A percentile compares a stretch with the other conserved stretches of the same genome.
phyloP scores from a whole-genome alignment of 768 basidiomycete genomes.

The Dictyophora rubrovolvata region DNA sequence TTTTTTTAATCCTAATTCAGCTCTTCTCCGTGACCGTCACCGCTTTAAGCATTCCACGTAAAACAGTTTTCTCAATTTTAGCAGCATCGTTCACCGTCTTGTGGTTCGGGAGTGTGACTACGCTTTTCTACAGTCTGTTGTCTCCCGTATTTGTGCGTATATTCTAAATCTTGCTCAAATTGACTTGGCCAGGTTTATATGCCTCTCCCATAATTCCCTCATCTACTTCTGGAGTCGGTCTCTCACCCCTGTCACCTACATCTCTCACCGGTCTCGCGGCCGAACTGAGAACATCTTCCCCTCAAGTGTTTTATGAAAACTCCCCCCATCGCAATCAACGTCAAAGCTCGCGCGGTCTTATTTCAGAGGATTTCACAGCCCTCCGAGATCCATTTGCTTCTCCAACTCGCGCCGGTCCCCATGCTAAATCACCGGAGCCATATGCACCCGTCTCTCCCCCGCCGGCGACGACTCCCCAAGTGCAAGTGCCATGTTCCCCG shows the following conservation, averaged over 20 bases:
- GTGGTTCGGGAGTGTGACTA: constrained; percentile 2
- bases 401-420: background rate
- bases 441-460: background rate
- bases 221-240: background rate
- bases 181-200: background rate
- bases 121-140: constrained; percentile 5
- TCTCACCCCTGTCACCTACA: background rate
- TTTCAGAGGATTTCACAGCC: constrained; percentile 9
- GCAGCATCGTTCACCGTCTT: constrained; percentile 1
- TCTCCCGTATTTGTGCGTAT: background rate
- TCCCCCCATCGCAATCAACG: background rate
- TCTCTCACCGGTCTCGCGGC: background rate
- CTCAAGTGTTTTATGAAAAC: background rate
- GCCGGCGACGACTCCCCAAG: background rate
- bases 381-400: constrained; percentile 9
- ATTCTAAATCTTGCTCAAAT: background rate
- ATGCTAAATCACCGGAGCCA: background rate
- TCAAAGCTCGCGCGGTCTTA: background rate
- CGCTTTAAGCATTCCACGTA: background rate
- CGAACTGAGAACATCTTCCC: background rate
- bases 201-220: background rate
- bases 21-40: background rate
- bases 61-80: background rate
- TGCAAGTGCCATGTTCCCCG: background rate
- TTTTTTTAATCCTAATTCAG: background rate